Conservation (phyloP, 1,284 basidiomycete genomes). For the Malassezia yamatoensis region DNA sequence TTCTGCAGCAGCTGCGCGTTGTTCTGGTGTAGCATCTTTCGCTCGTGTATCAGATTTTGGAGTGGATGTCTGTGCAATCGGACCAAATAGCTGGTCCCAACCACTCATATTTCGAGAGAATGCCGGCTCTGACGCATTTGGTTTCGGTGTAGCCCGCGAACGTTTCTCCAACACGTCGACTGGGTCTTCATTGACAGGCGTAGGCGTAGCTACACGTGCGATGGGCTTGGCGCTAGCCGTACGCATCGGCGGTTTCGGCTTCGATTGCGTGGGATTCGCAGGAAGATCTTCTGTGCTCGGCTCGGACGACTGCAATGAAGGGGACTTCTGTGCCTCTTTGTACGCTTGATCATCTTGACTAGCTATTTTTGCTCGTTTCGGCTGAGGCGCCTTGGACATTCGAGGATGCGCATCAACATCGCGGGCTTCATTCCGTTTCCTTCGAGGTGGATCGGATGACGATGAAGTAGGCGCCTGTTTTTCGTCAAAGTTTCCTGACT, state of each 20-base stretch:
- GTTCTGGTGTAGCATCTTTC: conserved; percentile 16
- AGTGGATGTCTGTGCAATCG: conserved; percentile 2
- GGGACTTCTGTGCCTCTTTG: background rate
- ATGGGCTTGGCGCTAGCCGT: background rate
- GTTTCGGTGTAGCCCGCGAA: background rate
- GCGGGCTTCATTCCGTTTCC: background rate
- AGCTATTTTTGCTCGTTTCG: background rate
- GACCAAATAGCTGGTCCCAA: conserved; percentile 19
- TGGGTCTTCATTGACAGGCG: background rate
- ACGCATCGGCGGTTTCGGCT: background rate
- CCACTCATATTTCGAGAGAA: conserved; percentile 17
- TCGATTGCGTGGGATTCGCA: background rate
- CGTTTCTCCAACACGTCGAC: background rate
- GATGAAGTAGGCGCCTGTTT: background rate
- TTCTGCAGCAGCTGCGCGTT: conserved; percentile 11
- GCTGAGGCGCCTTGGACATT: background rate
- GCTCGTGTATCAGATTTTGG: conserved; percentile 3
- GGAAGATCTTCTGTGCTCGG: too few species aligned
- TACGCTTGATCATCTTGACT: background rate
- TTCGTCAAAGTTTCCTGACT: background rate
- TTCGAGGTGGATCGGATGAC: background rate
- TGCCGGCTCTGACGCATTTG: background rate
- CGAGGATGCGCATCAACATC: too few species aligned
- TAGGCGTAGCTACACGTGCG: background rate
- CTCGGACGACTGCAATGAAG: background rate